These are phyloP conservation scores for Barnettozyma siamensis DNA, from an alignment of 805 yeast species.

Conservation along the genomic window DNA sequence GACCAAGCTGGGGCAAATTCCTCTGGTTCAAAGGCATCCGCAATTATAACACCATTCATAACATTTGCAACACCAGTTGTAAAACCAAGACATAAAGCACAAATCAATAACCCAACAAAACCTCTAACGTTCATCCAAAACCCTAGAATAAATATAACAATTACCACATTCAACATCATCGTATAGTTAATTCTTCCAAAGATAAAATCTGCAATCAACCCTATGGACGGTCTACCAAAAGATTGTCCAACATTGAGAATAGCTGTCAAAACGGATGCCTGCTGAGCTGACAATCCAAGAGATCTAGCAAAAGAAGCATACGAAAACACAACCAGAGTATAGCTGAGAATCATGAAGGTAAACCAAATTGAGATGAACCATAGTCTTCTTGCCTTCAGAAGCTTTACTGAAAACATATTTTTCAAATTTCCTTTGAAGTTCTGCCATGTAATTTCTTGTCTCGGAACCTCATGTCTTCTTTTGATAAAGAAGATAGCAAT, in stretches of 20 bases:
- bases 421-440: slow-evolving; percentile 18
- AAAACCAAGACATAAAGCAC: slow-evolving; percentile 38
- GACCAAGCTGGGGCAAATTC: slow-evolving; percentile 38
- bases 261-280: slow-evolving; percentile 42
- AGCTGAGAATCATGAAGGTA: slow-evolving; percentile 33
- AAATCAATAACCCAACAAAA: slow-evolving; percentile 34
- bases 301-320: slow-evolving; percentile 41
- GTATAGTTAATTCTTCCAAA: slow-evolving; percentile 43
- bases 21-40: slow-evolving; percentile 33
- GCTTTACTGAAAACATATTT: slow-evolving; percentile 30
- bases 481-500: slow-evolving; percentile 35
- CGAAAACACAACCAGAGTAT: slow-evolving; percentile 40
- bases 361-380: slow-evolving; percentile 33
- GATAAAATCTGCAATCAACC: slow-evolving; percentile 37
- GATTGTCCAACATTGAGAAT: slow-evolving; percentile 42
- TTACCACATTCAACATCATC: slow-evolving; percentile 28
- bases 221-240: slow-evolving; percentile 45
- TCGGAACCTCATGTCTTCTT: slow-evolving; percentile 24
- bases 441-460: slow-evolving; percentile 5
- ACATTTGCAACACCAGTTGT: slow-evolving; percentile 41
- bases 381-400: slow-evolving; percentile 28
- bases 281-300: slow-evolving; percentile 39
- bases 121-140: slow-evolving; percentile 43
- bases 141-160: slow-evolving; percentile 34
- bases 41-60: slow-evolving; percentile 36